Base-by-base conservation (phyloP, 495 filamentous ascomycete genomes). In the Zalerion maritima region DNA sequence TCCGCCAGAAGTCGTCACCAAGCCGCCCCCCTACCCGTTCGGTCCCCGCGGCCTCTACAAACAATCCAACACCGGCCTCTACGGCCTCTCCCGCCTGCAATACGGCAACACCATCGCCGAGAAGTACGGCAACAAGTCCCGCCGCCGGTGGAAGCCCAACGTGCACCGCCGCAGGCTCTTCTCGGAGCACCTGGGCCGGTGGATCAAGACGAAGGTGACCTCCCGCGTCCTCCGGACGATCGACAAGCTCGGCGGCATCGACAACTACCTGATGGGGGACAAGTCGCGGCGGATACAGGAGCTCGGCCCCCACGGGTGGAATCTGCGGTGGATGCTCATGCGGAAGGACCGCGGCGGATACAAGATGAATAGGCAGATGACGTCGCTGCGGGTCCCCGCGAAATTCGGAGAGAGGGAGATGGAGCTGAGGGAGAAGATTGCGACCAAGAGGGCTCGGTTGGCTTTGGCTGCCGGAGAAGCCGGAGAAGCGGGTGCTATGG, bases 41-140 rank as follows among this genome's bases (percentile, higher is more conserved):
- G 79, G 78, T n/a, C 71, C 73, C n/a, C 63, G 71, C 29, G 62
- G 57, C 28, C 62, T 72, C 39, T 96, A 79, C 71, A 89, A 91
- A 52, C 84, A 94, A 54, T 71, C 75, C 34, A 81, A 92, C 63
- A 64, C 69, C 25, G 86, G 87, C 36, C 74, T 94, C 5, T 94
- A 89, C 62, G 86, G 79, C 26, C 60, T 62, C 23, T 57, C 69
- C 26, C 68, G 65, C 30, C 84, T 89, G 57, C 81, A 75, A 34
- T 89, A 82, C 66, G 89, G 89, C 47, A 94, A 97, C 72, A 79
- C 74, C 36, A 83, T 94, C 25, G 82, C 81, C 15, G 54, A 72
- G 40, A 60, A 64, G 28, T 71, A 81, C 56, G 67, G 81, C 45
- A 73, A 73, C 59, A 94, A 94, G 52, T 83, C 84, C 21, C 73